Percentiles rank a stretch among this genome's conserved stretches.
Evolutionary conservation across 2,329 filamentous ascomycete genomes (phyloP).

Genomic region (Dendrostoma leiphaemia): DNA sequence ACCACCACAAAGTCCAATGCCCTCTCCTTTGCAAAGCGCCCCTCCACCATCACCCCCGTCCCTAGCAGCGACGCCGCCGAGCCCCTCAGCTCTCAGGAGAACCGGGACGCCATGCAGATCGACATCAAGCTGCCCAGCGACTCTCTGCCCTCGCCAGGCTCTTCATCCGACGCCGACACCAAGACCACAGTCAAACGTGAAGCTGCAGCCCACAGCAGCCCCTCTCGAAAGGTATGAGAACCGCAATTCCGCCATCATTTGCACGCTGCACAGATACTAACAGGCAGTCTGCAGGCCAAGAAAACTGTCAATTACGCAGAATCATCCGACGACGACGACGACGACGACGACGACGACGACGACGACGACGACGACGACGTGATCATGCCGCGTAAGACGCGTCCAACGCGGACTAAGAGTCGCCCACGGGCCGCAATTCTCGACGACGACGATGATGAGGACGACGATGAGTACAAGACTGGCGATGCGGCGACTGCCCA

Average conservation of each 20-base stretch:
- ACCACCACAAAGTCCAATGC: conserved; percentile 43
- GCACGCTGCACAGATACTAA: no score
- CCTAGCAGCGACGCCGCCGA: conserved; percentile 77
- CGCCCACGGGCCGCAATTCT: conserved; percentile 59
- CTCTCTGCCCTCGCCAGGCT: conserved; percentile 41
- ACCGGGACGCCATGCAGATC: conserved; percentile 44
- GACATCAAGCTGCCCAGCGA: conserved; percentile 50
- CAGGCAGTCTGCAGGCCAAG: conserved; percentile 38
- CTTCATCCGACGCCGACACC: conserved; percentile 38
- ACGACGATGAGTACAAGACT: conserved; percentile 63
- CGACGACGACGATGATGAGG: conserved; percentile 70
- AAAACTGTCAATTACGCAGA: conserved; percentile 77
- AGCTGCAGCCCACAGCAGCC: conserved; percentile 60
- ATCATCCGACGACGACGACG: conserved; percentile 75
- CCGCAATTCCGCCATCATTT: no score
- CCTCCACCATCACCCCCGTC: conserved; percentile 63
- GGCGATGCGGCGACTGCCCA: conserved; percentile 58
- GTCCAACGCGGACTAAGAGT: conserved; percentile 36
- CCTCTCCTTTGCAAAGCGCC: conserved; percentile 36
- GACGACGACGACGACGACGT: conserved; percentile 76
- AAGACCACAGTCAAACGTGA: conserved; percentile 36
- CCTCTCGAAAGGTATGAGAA: conserved; percentile 71
- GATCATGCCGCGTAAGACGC: conserved; percentile 47
- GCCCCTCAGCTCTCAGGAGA: conserved; percentile 67
- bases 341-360: conserved; percentile 72